Conservation (phyloP, 768 basidiomycete genomes). For the Tricholoma sp. region DNA sequence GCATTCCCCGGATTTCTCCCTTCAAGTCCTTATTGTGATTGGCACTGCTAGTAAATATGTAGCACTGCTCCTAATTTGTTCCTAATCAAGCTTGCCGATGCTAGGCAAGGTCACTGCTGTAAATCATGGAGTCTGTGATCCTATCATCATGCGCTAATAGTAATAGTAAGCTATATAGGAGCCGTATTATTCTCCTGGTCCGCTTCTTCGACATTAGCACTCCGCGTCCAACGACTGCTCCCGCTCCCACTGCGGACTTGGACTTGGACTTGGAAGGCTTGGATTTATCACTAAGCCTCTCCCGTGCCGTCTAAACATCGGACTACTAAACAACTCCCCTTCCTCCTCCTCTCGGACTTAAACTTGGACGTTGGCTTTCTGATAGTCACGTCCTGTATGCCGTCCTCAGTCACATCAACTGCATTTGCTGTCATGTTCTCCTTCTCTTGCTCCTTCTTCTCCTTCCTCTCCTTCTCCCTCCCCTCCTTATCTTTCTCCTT, state of each 20-base stretch:
- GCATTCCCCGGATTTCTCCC: too few species aligned
- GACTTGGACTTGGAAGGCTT: too few species aligned
- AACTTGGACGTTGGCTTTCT: too few species aligned
- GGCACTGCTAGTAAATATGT: too few species aligned
- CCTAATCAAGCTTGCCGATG: too few species aligned
- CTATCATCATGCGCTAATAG: too few species aligned
- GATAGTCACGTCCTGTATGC: slow-evolving; percentile 28
- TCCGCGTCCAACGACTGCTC: neutral
- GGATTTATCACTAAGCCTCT: too few species aligned
- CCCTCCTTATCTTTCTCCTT: neutral
- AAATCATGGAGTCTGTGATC: too few species aligned
- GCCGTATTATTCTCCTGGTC: slow-evolving; percentile 15
- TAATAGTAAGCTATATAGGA: slow-evolving; percentile 43
- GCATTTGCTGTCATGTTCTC: slow-evolving; percentile 29
- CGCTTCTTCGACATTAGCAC: neutral
- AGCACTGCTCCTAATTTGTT: too few species aligned
- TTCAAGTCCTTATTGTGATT: too few species aligned
- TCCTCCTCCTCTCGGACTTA: slow-evolving; percentile 1
- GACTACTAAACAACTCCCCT: slow-evolving; percentile 17
- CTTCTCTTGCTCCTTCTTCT: slow-evolving; percentile 17
- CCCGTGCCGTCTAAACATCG: slow-evolving; percentile 32
- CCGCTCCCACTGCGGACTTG: slow-evolving; percentile 12
- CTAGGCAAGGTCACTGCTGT: too few species aligned
- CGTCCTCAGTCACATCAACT: slow-evolving; percentile 22
- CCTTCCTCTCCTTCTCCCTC: slow-evolving; percentile 15